Conservation (phyloP, 2,329 filamentous ascomycete species). For the Raffaelea albimanens region DNA sequence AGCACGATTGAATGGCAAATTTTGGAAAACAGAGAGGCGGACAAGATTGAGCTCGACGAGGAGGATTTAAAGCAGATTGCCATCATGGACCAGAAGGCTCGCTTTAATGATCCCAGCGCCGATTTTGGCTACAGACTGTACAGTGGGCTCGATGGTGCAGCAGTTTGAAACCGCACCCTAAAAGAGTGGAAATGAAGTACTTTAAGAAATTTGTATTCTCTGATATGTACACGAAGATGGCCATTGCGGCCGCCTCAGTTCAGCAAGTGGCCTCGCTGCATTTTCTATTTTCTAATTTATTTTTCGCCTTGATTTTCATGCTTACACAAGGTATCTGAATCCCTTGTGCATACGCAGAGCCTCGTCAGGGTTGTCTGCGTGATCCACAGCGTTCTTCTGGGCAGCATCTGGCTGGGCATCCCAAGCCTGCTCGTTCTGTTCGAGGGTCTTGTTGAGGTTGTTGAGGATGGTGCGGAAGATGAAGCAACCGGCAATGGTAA, state of each 20-base stretch:
- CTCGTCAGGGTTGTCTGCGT: not conserved
- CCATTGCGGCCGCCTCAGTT: too few relatives aligned
- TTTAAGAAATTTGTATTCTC: too few relatives aligned
- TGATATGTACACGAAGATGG: too few relatives aligned
- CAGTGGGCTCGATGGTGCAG: not conserved
- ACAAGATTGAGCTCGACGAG: constrained; percentile 1
- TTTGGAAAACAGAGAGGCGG: constrained; percentile 47
- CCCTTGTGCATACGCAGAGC: not conserved
- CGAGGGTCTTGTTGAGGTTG: not conserved
- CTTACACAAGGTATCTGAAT: not conserved
- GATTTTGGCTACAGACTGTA: constrained; percentile 2
- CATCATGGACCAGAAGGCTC: constrained; percentile 3
- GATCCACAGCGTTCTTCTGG: too few relatives aligned
- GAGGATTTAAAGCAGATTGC: constrained; percentile 1
- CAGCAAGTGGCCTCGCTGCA: too few relatives aligned
- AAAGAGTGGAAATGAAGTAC: too few relatives aligned
- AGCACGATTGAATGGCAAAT: constrained; percentile 58
- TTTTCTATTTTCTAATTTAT: too few relatives aligned
- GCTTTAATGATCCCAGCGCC: constrained; percentile 6
- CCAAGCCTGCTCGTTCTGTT: not conserved
- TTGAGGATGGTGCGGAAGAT: not conserved
- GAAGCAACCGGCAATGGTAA: not conserved
- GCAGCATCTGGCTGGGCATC: not conserved
- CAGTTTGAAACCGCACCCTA: too few relatives aligned
- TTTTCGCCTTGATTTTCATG: too few relatives aligned